These are phyloP conservation scores for Tuber magnatum DNA, from an alignment of 495 filamentous ascomycete genomes.

Conservation along the genomic window DNA sequence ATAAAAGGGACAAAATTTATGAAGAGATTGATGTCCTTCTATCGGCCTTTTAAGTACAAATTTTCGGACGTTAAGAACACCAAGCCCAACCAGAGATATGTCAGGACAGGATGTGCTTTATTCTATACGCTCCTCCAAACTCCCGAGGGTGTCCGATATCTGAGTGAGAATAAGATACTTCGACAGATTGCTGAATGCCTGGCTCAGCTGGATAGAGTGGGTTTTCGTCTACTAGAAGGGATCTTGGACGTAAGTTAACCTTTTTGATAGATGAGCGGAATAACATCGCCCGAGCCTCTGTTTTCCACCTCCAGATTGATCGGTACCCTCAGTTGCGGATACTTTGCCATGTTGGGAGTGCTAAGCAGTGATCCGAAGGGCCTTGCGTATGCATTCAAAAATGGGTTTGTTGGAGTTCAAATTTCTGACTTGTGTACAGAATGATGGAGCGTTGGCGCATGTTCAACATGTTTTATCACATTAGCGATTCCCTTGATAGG, in stretches of 20 bases:
- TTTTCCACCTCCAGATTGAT: constrained; percentile 76
- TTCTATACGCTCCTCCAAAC: constrained; percentile 79
- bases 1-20: constrained; percentile 93
- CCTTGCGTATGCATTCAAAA: constrained; percentile 46
- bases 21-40: constrained; percentile 88
- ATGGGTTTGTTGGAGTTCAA: background rate
- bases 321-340: constrained; percentile 80
- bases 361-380: constrained; percentile 74
- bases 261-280: constrained; percentile 61
- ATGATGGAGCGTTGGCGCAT: constrained; percentile 96
- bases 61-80: constrained; percentile 81
- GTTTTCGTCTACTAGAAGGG: constrained; percentile 35
- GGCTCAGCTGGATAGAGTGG: constrained; percentile 73
- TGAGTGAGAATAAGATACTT: constrained; percentile 85
- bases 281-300: constrained; percentile 78
- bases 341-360: constrained; percentile 85
- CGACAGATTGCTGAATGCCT: constrained; percentile 91
- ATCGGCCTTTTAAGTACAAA: constrained; percentile 91
- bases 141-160: constrained; percentile 71
- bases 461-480: constrained; percentile 98
- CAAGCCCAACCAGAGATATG: constrained; percentile 87
- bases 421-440: constrained; percentile 20
- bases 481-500: constrained; percentile 80
- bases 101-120: constrained; percentile 77
- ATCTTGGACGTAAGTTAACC: constrained; percentile 10